Evolutionary conservation across 768 basidiomycete species (phyloP).

Genomic region (Hericium coralloides): DNA sequence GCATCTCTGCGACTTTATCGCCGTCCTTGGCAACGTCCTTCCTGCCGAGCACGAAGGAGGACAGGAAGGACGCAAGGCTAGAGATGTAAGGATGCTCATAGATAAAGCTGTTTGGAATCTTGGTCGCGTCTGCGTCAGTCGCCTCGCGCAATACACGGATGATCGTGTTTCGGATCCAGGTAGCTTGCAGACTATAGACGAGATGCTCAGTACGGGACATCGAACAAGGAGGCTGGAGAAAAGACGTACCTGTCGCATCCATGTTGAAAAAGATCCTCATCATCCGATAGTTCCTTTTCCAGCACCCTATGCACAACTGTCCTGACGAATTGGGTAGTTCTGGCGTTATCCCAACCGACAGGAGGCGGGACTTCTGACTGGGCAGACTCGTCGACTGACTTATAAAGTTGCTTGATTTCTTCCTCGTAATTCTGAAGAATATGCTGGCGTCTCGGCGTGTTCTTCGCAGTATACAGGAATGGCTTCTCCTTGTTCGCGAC

Average conservation of each 20-base stretch:
- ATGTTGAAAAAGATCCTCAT: conserved; percentile 16
- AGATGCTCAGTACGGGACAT: background rate
- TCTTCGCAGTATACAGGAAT: conserved; percentile 36
- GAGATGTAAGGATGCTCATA: conserved; percentile 28
- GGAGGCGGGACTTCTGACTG: conserved; percentile 12
- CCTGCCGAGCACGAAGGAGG: background rate
- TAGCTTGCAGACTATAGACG: conserved; percentile 28
- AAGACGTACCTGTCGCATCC: conserved; percentile 17
- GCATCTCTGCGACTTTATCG: background rate
- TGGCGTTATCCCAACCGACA: conserved; percentile 5
- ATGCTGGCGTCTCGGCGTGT: conserved; percentile 22
- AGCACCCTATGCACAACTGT: conserved; percentile 12
- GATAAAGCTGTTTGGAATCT: conserved; percentile 25
- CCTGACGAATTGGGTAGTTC: conserved; percentile 8
- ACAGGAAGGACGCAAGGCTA: conserved; percentile 10
- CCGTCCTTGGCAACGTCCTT: background rate
- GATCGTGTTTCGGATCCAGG: conserved; percentile 32
- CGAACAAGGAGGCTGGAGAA: background rate
- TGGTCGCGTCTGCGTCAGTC: conserved; percentile 13
- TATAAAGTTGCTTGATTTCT: conserved; percentile 14
- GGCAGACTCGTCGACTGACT: conserved; percentile 13
- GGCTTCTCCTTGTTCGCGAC: conserved; percentile 33
- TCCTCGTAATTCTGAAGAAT: conserved; percentile 16
- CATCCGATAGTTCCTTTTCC: conserved; percentile 3
- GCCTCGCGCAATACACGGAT: conserved; percentile 25